Evolutionary conservation across 2,329 filamentous ascomycete genomes (phyloP), one percentile per base, ranked within the genome.

Genomic region (Pseudomassariella vexata): DNA sequence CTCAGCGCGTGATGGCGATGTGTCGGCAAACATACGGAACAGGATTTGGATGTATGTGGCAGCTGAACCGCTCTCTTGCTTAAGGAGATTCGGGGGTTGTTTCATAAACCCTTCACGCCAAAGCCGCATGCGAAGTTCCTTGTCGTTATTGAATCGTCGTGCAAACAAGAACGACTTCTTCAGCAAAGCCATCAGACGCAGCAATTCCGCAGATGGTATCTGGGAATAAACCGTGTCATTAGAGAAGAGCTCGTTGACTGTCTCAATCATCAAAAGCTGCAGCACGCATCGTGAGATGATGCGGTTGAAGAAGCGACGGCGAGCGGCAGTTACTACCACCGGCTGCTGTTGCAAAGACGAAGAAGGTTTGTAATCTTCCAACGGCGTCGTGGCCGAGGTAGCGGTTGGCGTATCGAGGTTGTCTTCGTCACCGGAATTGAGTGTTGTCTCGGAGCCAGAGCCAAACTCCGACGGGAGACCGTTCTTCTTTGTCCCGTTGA

Each of bases 41-140:
- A 99, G 66, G 44, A 99, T 98, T 40, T 84, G 84, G 21, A 98
- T 87, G 56, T 98, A 99, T 2, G 94, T 95, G 3, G 86, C 85
- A 1, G 92, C 92, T 34, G 83, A 85, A 24, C 92, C 90, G 39
- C 79, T 86, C 63, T 99, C 92, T 57, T 99, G 92, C 65, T 98
- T 98, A 19, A 99, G 73, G 9, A 99, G 70, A 50, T 99, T 99
- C 3, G 92, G 92, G 11, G 92, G 90, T 55, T 98, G 92, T 63
- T 94, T 95, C 92, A 99, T 99, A 70, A 98, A 99, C 1, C 94
- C 92, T 57, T 98, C 92, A 30, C 88, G 75, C 87, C 94, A 98
- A 12, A 99, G 70, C 12, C 86, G 79, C 73, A 94, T 94, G 27
- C 92, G 80, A 22, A 99, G 69, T 45, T 96, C 92, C 60, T 95